Evolutionary conservation across 768 basidiomycete genomes (phyloP), one percentile per base, ranked within the genome.

Genomic region (Tylopilus sp.): DNA sequence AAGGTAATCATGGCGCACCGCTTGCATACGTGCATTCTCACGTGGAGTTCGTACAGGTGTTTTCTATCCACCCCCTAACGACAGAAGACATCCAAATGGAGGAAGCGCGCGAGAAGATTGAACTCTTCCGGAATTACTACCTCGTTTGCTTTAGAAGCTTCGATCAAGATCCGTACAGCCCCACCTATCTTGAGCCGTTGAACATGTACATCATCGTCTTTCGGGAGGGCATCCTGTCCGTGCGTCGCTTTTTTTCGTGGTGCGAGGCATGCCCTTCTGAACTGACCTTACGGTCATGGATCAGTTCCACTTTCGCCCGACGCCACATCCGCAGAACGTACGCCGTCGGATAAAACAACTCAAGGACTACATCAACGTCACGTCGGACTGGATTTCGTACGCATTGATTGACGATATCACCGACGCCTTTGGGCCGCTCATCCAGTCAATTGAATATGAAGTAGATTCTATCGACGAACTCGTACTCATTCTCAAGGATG

Each of bases 171-270:
- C 89, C 86, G 22, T 98, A 98, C 75, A 92, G 90, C 63, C 94
- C 95, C 17, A 98, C 94, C 2, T 87, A 98, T 70, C 85, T 99
- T 42, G 96, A 99, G 69, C 97, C 97, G 16, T 78, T 98, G 58
- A 99, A 99, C 73, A 98, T 98, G 96, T 99, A 99, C 73, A 96
- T 99, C 61, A 90, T 98, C 62, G 97, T 99, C 45, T 98, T 99
- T 75, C 82, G 96, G 22, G 97, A 98, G 69, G 97, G 97, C 17
- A 98, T 86, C 2, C 76, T 98, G 45, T 97, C 93, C 10, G 95
- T 97, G 63, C 63, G 87, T 79, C 8, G 3, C 21, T 21, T 16
- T 47, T 11, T 45, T 36, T 24, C 19, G 11, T 21, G 21, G 3
- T 22, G 41, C n/a, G 12, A n/a, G 1, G 29, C 9, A 9, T 12